Percentiles rank a stretch among this genome's conserved stretches.
Conservation (phyloP, 768 basidiomycete genomes). For the Termitomyces sp. region DNA sequence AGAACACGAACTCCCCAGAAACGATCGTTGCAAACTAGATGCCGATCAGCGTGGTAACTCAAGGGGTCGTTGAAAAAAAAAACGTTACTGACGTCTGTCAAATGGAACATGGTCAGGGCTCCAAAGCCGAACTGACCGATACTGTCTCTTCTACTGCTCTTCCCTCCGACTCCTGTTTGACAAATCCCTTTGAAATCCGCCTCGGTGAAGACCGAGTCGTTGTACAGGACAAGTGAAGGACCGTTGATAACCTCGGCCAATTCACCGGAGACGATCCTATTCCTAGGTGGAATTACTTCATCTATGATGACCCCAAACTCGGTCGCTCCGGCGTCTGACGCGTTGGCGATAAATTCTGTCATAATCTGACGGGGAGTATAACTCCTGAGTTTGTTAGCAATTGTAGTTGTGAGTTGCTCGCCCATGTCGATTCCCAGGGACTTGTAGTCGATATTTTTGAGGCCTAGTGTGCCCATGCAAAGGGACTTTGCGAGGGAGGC, state of each 20-base stretch:
- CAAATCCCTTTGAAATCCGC: slow-evolving; percentile 44
- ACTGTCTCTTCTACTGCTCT: slow-evolving; percentile 27
- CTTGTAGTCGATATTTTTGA: slow-evolving; percentile 24
- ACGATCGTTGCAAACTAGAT: slow-evolving; percentile 28
- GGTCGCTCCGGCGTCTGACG: slow-evolving; percentile 42
- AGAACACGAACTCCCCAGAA: slow-evolving; percentile 26
- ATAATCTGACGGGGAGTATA: slow-evolving; percentile 39
- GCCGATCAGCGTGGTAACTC: background rate
- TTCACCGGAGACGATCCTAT: slow-evolving; percentile 24
- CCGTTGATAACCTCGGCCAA: slow-evolving; percentile 29
- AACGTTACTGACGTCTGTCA: slow-evolving; percentile 36
- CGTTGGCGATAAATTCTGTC: slow-evolving; percentile 51
- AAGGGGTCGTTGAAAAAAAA: background rate
- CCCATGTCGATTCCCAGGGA: slow-evolving; percentile 33
- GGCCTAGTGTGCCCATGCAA: slow-evolving; percentile 27
- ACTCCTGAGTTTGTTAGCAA: slow-evolving; percentile 34
- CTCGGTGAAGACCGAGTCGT: slow-evolving; percentile 34
- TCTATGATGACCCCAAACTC: slow-evolving; percentile 38
- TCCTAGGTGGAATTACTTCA: slow-evolving; percentile 9
- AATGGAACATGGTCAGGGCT: slow-evolving; percentile 47
- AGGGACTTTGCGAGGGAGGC: slow-evolving; percentile 26
- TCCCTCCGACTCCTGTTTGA: slow-evolving; percentile 40
- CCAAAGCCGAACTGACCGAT: slow-evolving; percentile 53
- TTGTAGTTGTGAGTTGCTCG: slow-evolving; percentile 36
- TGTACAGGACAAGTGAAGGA: slow-evolving; percentile 40